Evolutionary conservation across 1,139 yeast species (phyloP), one percentile per base, ranked within the genome.

Genomic region (Sugiyamaella novakii): DNA sequence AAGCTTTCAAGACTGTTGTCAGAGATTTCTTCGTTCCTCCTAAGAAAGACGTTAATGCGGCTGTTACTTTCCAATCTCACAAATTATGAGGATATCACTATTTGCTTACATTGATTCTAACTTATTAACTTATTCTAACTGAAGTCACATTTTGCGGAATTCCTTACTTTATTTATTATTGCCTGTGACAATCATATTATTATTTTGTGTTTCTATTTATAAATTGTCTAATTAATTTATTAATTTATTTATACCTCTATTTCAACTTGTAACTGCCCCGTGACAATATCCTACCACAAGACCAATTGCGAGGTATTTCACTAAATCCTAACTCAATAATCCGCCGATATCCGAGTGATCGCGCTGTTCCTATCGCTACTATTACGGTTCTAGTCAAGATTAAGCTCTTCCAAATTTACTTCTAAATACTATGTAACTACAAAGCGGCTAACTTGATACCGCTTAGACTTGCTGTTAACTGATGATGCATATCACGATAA

Each of bases 11-110:
- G 46, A 34, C 50, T 2, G 49, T 49, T 33, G 41, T 50, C 18
- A 46, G 38, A 37, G 54, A 53, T 28, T 46, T 53, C 28, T 53
- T 53, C 28, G 54, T 53, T 14, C 56, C 56, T 25, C 56, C 56
- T n/a, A 38, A 45, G 41, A 29, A 45, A 11, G 35, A 24, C 14
- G 24, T 33, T 24, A 28, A 33, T 18, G 15, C 45, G 14, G 50
- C 45, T 15, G 34, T 46, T 21, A 36, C 46, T 10, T 38, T 48
- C 33, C 48, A 48, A 36, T 14, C 42, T 12, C 40, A 43, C 35
- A 48, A 44, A 43, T 14, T 45, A 27, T 49, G 40, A 45, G 18
- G 8, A 8, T n/a, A n/a, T n/a, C n/a, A 43, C 21, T 24, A 11
- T 15, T 31, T 17, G 14, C n/a, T n/a, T n/a, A n/a, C n/a, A n/a